Base-by-base conservation (phyloP, 2,329 filamentous ascomycete genomes). In the Phoma sp. region DNA sequence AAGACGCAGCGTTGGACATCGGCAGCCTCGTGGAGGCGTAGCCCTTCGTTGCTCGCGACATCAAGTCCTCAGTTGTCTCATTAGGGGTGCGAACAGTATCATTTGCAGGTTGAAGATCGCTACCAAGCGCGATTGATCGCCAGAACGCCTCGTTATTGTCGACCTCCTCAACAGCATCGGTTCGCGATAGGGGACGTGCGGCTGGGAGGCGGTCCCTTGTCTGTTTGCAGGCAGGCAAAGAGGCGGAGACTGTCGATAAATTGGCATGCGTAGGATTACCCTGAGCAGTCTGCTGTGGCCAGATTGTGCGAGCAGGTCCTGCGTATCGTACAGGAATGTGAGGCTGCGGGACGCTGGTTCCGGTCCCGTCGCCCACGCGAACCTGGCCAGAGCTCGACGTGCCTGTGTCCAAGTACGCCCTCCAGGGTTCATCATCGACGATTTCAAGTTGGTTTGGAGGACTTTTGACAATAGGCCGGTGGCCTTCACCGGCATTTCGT, bases 111-210 rank as follows among this genome's bases (percentile, higher is more conserved):
- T 56, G 29, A n/a, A 26, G 15, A 23, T 65, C 62, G 33, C 59
- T 62, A 17, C 64, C 68, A 37, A 74, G 67, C 21, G 73, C 67
- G 36, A 74, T 72, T 11, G 47, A 62, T 58, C 56, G 69, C 74
- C 74, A 76, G 28, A 72, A 47, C 42, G 53, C 52, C 42, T 74
- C 72, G 33, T 64, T 60, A 11, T 61, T 54, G 25, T 62, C 43
- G 26, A 48, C 23, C 21, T 28, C 40, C 49, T 48, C 43, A n/a
- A 25, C 25, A 36, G 37, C 40, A 43, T 10, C 18, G 45, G 34
- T 28, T 36, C 37, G 34, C 30, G 15, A 18, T 17, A 42, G 7
- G 42, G 37, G 20, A 15, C 47, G 47, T 50, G 46, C 47, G 10
- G 26, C 18, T 26, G 56, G 45, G 36, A 40, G 30, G 14, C 34